phyloP scores from a whole-genome alignment of 768 basidiomycete genomes.

The Trametes gibbosa region DNA sequence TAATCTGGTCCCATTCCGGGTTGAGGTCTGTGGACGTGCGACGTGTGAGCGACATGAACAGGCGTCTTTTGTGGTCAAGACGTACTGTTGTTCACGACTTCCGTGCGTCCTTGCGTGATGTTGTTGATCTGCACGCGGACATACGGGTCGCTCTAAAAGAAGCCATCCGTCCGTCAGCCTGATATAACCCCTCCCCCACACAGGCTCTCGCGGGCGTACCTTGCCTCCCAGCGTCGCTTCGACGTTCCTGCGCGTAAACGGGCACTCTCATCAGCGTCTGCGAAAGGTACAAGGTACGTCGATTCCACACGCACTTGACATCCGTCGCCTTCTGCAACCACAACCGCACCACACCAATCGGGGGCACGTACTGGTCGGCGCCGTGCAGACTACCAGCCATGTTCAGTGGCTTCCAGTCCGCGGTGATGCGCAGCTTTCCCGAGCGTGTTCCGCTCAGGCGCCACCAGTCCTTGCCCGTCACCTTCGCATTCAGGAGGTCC shows the following conservation, averaged over 20 bases:
- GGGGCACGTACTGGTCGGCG: constrained; percentile 78
- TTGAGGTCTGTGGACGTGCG: constrained; percentile 67
- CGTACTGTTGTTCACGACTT: constrained; percentile 88
- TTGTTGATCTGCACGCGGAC: constrained; percentile 80
- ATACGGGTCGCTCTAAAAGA: constrained; percentile 83
- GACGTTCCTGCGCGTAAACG: constrained; percentile 65
- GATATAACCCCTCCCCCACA: background rate
- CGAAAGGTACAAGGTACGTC: background rate
- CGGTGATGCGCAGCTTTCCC: constrained; percentile 77
- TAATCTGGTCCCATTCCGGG: constrained; percentile 93
- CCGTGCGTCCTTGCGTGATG: constrained; percentile 78
- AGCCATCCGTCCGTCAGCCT: background rate
- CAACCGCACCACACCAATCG: constrained; percentile 88
- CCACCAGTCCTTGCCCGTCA: constrained; percentile 88
- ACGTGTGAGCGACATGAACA: background rate
- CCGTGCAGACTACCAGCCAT: constrained; percentile 94
- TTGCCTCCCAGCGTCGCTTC: constrained; percentile 90
- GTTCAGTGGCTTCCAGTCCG: constrained; percentile 90
- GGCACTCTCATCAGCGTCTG: constrained; percentile 9
- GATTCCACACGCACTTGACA: constrained; percentile 57
- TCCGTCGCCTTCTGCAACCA: constrained; percentile 83
- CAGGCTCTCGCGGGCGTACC: constrained; percentile 36
- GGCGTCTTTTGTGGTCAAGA: background rate
- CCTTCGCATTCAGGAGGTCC: constrained; percentile 73
- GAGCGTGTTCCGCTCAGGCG: constrained; percentile 70